phyloP scores from a whole-genome alignment of 805 yeast genomes.

The Priceomyces castillae region DNA sequence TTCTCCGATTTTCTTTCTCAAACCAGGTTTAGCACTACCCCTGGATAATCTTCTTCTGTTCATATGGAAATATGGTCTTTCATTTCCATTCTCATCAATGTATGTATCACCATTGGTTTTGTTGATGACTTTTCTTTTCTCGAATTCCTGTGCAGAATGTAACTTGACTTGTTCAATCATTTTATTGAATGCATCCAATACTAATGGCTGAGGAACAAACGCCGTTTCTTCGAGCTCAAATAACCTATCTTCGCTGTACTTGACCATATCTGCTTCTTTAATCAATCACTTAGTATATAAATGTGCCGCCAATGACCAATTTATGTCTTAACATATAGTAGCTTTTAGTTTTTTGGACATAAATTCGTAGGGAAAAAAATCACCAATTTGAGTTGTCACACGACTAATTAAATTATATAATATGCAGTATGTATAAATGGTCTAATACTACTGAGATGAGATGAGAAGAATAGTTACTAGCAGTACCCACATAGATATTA shows the following conservation, averaged over 20 bases:
- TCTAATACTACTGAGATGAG: neutral
- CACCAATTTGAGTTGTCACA: slow-evolving; percentile 13
- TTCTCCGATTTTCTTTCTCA: slow-evolving; percentile 54
- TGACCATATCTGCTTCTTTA: slow-evolving; percentile 38
- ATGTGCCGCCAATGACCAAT: neutral
- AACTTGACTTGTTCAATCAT: slow-evolving; percentile 67
- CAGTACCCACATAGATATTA: neutral
- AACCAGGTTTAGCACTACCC: slow-evolving; percentile 44
- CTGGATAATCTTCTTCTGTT: slow-evolving; percentile 64
- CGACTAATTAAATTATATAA: slow-evolving; percentile 11
- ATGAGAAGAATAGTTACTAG: neutral
- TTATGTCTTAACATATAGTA: neutral
- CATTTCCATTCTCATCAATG: slow-evolving; percentile 45
- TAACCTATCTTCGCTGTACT: slow-evolving; percentile 72
- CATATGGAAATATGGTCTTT: slow-evolving; percentile 44
- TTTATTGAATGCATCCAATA: slow-evolving; percentile 60
- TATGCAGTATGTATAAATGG: neutral
- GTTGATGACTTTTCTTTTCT: slow-evolving; percentile 25
- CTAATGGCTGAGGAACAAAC: slow-evolving; percentile 58
- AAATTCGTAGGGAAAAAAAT: slow-evolving; percentile 4
- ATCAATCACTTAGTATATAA: neutral
- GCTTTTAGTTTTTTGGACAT: neutral
- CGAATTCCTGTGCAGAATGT: slow-evolving; percentile 27
- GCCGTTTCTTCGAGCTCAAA: slow-evolving; percentile 55
- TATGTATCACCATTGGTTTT: slow-evolving; percentile 44